Evolutionary conservation across 805 yeast species (phyloP).

Genomic region (Teunomyces tritomae): DNA sequence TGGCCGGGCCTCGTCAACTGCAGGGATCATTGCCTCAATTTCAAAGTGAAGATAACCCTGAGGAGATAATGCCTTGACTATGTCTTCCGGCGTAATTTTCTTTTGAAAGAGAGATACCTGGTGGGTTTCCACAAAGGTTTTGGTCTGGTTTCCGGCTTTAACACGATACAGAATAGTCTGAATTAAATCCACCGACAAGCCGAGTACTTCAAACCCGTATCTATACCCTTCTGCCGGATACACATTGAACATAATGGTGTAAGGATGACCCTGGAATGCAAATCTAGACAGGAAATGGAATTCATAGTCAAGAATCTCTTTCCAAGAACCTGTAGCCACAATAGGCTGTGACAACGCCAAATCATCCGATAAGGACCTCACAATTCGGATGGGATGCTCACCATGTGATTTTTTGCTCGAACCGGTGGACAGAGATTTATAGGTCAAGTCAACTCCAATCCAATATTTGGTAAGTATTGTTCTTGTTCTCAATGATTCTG

Average conservation of each 20-base stretch:
- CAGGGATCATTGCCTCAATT: constrained; percentile 2
- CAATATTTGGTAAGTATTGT: neutral
- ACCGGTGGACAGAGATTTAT: neutral
- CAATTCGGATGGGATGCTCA: neutral
- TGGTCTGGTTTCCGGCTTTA: neutral
- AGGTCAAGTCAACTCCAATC: neutral
- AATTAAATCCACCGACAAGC: neutral
- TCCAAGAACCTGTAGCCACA: constrained; percentile 17
- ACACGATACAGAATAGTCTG: neutral
- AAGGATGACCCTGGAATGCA: constrained; percentile 11
- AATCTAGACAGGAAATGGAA: constrained; percentile 13
- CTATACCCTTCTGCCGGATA: neutral
- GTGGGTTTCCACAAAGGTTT: neutral
- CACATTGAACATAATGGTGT: neutral
- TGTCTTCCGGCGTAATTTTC: neutral
- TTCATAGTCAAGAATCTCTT: constrained; percentile 15
- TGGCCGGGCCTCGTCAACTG: neutral
- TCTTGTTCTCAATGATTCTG: constrained; percentile 9
- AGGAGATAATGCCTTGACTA: neutral
- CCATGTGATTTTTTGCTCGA: neutral
- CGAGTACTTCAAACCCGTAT: neutral
- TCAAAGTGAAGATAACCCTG: constrained; percentile 3
- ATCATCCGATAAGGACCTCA: neutral
- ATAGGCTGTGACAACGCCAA: constrained; percentile 7
- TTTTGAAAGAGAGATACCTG: neutral